Conservation (phyloP, 352 stramenopile species). For the Blastocystis sp. region DNA sequence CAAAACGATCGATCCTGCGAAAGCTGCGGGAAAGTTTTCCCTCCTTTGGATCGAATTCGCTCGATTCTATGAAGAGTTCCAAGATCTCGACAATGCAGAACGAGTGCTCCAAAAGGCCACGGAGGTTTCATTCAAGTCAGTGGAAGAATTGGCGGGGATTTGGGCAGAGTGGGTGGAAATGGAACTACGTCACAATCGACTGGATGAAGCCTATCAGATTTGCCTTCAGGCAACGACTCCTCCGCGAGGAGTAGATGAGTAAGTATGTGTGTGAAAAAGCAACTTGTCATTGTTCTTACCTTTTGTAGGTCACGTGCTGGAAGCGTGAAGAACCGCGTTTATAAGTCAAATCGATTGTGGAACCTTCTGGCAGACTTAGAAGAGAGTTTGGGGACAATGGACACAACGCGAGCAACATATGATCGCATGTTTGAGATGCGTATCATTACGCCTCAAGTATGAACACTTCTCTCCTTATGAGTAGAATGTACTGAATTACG, state of each 20-base stretch:
- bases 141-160: slow-evolving; percentile 85
- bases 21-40: slow-evolving; percentile 77
- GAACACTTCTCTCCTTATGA: background rate
- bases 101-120: slow-evolving; percentile 81
- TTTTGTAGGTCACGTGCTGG: background rate
- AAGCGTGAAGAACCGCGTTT: slow-evolving; percentile 67
- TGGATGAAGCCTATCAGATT: slow-evolving; percentile 82
- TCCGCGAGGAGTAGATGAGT: slow-evolving; percentile 26
- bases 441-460: slow-evolving; percentile 81
- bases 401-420: slow-evolving; percentile 87
- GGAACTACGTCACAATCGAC: slow-evolving; percentile 87
- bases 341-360: slow-evolving; percentile 86
- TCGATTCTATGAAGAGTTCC: slow-evolving; percentile 80
- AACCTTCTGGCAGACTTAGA: slow-evolving; percentile 92
- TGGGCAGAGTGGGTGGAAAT: slow-evolving; percentile 89
- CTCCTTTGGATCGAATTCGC: slow-evolving; percentile 86
- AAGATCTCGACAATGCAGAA: slow-evolving; percentile 81
- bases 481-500: slow-evolving; percentile 91
- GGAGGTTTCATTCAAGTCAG: slow-evolving; percentile 72
- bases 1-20: slow-evolving; percentile 79
- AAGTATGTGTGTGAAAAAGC: slow-evolving; percentile 9
- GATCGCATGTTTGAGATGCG: slow-evolving; percentile 86
- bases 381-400: slow-evolving; percentile 88
- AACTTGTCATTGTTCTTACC: background rate
- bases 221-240: slow-evolving; percentile 75